These are phyloP conservation scores for Chlamydomonas sp. DNA, from an alignment of 139 green algal species.

Conservation along the genomic window DNA sequence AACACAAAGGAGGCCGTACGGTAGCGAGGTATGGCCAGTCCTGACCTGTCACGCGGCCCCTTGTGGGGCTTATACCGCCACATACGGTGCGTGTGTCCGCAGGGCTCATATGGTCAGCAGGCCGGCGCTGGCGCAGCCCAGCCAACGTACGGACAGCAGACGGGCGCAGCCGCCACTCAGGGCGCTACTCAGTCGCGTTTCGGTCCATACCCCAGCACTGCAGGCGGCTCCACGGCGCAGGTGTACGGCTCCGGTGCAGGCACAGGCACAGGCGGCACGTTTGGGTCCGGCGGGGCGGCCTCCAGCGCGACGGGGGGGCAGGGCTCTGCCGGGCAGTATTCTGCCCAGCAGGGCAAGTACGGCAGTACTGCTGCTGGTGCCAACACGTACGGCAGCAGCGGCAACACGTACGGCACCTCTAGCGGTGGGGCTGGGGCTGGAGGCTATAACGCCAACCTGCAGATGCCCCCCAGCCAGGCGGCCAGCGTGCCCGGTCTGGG, in stretches of 20 bases:
- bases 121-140: background rate
- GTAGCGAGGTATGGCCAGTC: too few relatives aligned
- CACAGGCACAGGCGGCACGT: background rate
- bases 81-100: background rate
- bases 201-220: too few relatives aligned
- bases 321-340: too few relatives aligned
- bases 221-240: too few relatives aligned
- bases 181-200: too few relatives aligned
- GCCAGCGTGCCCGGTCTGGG: background rate
- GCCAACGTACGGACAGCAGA: conserved; percentile 4
- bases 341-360: too few relatives aligned
- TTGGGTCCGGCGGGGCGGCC: background rate
- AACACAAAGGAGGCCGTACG: too few relatives aligned
- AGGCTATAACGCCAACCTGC: background rate
- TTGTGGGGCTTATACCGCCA: too few relatives aligned
- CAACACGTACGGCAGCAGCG: background rate
- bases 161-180: background rate
- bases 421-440: background rate
- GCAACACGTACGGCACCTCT: background rate
- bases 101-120: conserved; percentile 16
- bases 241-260: background rate
- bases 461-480: background rate
- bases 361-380: too few relatives aligned
- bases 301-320: background rate
- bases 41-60: too few relatives aligned